Evolutionary conservation across 305 asterid species (phyloP), one percentile per base, ranked within the genome.

Genomic region (Ilex paraguariensis): DNA sequence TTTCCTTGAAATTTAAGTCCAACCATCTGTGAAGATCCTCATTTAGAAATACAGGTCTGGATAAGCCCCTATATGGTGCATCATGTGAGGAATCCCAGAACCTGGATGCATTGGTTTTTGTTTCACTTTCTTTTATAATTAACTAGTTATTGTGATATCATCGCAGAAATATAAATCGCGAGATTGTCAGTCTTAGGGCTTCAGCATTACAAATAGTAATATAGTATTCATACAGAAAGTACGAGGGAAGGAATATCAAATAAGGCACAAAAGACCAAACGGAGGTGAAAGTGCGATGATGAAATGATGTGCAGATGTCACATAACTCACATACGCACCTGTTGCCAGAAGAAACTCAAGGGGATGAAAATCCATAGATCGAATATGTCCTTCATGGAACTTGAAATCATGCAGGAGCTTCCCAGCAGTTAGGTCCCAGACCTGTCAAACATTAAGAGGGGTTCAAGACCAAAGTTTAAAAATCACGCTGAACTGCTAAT

Each of bases 391-490:
- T 66, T 88, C 97, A 64, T 94, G 99, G 75, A 75, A 80, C 79
- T 88, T 91, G 68, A 94, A 94, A 76, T 90, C 96, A 58, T 94
- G 97, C 84, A 94, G 70, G 60, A 86, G 98, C 81, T 94, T 94
- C 70, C 99, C 99, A 60, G 99, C 99, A 48, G 99, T 94, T 69
- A 94, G 81, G 83, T 94, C 99, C 99, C 99, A 94, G 68, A 91
- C 83, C 99, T 94, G 75, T 53, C 73, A 66, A 59, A 70, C 40
- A 67, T 56, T 71, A 67, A 58, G 63, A 59, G 54, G 59, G 3
- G 70, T 65, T 67, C 61, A 63, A 15, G 39, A 49, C 70, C 61
- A 46, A 60, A 7, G 30, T 6, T 15, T 10, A 6, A 54, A 54
- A 44, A 11, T 31, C 57, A 70, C 57, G 52, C 50, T 51, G 42